Percentiles rank a stretch among this genome's conserved stretches.
phyloP scores from a whole-genome alignment of 2,329 filamentous ascomycete genomes.

The Venturia pyrina region DNA sequence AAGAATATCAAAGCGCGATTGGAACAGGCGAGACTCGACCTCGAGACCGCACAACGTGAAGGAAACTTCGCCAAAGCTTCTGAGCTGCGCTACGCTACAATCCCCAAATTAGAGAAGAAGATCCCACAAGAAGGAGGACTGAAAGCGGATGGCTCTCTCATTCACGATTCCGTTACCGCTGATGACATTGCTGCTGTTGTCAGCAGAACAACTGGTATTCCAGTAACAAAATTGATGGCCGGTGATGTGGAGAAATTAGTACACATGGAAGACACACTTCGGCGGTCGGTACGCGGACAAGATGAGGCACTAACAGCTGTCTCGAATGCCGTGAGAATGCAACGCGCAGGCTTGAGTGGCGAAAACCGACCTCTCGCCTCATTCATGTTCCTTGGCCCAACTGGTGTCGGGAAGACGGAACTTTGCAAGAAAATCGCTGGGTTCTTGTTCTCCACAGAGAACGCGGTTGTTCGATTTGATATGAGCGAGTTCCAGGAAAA shows the following conservation, averaged over 20 bases:
- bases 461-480: slow-evolving; percentile 86
- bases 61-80: slow-evolving; percentile 87
- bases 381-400: slow-evolving; percentile 96
- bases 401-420: slow-evolving; percentile 94
- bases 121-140: slow-evolving; percentile 60
- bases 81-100: slow-evolving; percentile 79
- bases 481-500: slow-evolving; percentile 98
- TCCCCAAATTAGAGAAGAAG: slow-evolving; percentile 69
- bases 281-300: slow-evolving; percentile 78
- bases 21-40: slow-evolving; percentile 72
- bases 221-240: slow-evolving; percentile 81
- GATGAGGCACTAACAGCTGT: slow-evolving; percentile 89
- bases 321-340: slow-evolving; percentile 85
- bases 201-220: slow-evolving; percentile 83
- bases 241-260: slow-evolving; percentile 92
- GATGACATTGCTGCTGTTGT: slow-evolving; percentile 93
- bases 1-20: slow-evolving; percentile 84
- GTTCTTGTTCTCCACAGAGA: slow-evolving; percentile 88
- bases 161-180: slow-evolving; percentile 89
- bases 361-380: slow-evolving; percentile 86
- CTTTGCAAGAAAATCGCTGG: slow-evolving; percentile 90
- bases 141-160: slow-evolving; percentile 45
- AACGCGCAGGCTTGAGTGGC: slow-evolving; percentile 81
- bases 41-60: slow-evolving; percentile 77
- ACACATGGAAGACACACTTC: slow-evolving; percentile 85